Conservation (phyloP, 495 filamentous ascomycete species). For the Aspergillus asperescens region DNA sequence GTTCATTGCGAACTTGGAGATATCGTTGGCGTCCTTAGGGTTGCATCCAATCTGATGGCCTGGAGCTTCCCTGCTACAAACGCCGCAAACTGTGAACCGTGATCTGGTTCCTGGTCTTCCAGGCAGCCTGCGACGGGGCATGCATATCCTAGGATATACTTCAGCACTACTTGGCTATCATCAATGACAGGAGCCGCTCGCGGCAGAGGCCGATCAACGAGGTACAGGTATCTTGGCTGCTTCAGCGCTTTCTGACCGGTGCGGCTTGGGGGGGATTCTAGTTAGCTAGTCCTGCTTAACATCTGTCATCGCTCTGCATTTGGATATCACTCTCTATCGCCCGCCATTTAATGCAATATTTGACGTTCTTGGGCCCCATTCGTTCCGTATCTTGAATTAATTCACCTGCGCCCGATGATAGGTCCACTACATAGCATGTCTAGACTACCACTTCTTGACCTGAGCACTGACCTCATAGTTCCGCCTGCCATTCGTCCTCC, state of each 20-base stretch:
- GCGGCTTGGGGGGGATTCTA: too few relatives aligned
- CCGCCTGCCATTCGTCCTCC: background rate
- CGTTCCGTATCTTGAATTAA: background rate
- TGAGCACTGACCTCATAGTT: too few relatives aligned
- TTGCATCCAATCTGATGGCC: background rate
- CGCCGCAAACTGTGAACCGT: too few relatives aligned
- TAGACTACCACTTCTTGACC: background rate
- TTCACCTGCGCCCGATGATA: slow-evolving; percentile 8
- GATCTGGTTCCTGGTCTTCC: background rate
- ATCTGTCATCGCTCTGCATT: background rate
- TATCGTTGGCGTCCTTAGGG: background rate
- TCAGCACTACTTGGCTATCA: background rate
- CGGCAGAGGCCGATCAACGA: background rate
- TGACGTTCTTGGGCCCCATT: slow-evolving; percentile 1
- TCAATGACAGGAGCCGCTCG: too few relatives aligned
- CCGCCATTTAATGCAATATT: background rate
- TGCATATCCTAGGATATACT: background rate
- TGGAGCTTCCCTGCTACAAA: background rate
- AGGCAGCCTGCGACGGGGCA: too few relatives aligned
- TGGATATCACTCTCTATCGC: background rate
- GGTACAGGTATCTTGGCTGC: too few relatives aligned
- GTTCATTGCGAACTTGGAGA: background rate
- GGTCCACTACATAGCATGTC: background rate
- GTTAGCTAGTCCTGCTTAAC: background rate
- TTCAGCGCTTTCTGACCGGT: too few relatives aligned